These are phyloP conservation scores for Cryphonectria nitschkei DNA, from an alignment of 2,329 filamentous ascomycete species.

Conservation along the genomic window DNA sequence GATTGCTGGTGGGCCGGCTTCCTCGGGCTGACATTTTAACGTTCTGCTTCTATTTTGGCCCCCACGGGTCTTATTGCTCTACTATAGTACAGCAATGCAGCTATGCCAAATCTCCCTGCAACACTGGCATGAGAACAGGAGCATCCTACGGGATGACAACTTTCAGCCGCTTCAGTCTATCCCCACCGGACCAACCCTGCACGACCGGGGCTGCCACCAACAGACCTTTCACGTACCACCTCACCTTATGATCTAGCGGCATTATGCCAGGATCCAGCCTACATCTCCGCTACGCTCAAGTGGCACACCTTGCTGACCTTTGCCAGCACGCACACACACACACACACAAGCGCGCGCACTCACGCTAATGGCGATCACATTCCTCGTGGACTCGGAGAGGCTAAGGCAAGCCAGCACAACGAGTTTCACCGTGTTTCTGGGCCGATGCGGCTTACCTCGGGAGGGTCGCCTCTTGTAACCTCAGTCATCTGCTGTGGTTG, in stretches of 20 bases:
- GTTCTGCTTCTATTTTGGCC: background rate
- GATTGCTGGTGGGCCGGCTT: conserved; percentile 2
- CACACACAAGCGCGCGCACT: background rate
- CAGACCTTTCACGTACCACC: conserved; percentile 14
- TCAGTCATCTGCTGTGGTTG: conserved; percentile 20
- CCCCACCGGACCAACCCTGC: conserved; percentile 14
- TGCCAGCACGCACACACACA: background rate
- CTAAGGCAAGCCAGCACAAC: background rate
- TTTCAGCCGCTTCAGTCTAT: conserved; percentile 15
- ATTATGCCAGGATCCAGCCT: conserved; percentile 23
- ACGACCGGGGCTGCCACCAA: conserved; percentile 18
- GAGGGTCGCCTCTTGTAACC: conserved; percentile 7
- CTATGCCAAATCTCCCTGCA: conserved; percentile 5
- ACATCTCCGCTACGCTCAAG: conserved; percentile 21
- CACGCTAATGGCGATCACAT: conserved; percentile 3
- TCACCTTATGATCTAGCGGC: conserved; percentile 12
- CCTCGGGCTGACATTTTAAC: conserved; percentile 7
- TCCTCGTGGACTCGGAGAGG: conserved; percentile 9
- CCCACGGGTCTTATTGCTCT: background rate
- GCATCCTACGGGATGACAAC: conserved; percentile 19
- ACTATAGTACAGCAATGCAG: background rate
- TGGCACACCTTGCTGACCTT: conserved; percentile 24
- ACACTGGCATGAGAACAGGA: conserved; percentile 3
- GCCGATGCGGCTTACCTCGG: conserved; percentile 22
- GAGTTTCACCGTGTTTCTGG: conserved; percentile 22